Evolutionary conservation across 1,139 yeast species (phyloP).

Genomic region (Saccharomyces hybrid): DNA sequence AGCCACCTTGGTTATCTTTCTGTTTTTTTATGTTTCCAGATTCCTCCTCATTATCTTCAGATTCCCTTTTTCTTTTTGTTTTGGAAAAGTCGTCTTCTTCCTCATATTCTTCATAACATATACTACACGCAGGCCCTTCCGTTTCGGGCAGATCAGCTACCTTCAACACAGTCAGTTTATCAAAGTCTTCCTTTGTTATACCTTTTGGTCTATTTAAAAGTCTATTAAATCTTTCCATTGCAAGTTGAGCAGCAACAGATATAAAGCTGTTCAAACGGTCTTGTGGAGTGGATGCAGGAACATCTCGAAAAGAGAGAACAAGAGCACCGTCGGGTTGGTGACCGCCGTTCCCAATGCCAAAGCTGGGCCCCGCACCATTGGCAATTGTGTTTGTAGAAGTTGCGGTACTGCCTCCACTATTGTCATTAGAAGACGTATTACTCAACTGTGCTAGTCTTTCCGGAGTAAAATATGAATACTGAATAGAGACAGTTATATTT

Average conservation of each 20-base stretch:
- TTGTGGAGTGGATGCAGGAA: constrained; percentile 35
- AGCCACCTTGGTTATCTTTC: constrained; percentile 12
- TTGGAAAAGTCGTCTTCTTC: constrained; percentile 11
- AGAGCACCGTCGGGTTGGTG: constrained; percentile 28
- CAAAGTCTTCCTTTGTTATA: constrained; percentile 46
- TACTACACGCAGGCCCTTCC: constrained; percentile 46
- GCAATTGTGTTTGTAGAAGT: constrained; percentile 2
- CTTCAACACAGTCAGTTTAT: constrained; percentile 38
- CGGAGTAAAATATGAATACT: constrained; percentile 23
- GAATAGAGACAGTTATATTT: constrained; percentile 28
- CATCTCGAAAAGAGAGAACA: constrained; percentile 57
- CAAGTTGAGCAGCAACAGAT: constrained; percentile 62
- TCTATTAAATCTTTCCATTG: constrained; percentile 52
- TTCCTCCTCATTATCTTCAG: constrained; percentile 19
- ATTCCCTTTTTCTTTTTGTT: constrained; percentile 16
- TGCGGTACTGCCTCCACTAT: neutral
- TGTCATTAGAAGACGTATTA: constrained; percentile 4
- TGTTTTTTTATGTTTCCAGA: constrained; percentile 16
- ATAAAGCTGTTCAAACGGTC: constrained; percentile 44
- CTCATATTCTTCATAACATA: constrained; percentile 56
- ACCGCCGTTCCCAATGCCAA: constrained; percentile 4
- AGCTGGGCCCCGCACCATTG: neutral
- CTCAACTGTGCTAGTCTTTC: constrained; percentile 10
- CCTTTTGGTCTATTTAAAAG: constrained; percentile 41
- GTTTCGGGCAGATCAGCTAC: constrained; percentile 28